Evolutionary conservation across 305 asterid species (phyloP).

Genomic region (Rubia balearica): DNA sequence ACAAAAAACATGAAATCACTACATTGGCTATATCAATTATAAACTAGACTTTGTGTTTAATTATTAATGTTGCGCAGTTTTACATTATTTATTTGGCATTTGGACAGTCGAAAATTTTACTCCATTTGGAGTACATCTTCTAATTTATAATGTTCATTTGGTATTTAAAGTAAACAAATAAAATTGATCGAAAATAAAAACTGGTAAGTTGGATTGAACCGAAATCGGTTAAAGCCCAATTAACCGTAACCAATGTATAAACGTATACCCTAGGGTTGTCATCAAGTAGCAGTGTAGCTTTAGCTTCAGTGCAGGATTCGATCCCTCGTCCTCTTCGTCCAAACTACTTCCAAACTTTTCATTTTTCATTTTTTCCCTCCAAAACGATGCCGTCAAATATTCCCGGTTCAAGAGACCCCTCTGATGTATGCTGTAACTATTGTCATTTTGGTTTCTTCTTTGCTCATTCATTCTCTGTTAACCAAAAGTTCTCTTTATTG

Average conservation of each 20-base stretch:
- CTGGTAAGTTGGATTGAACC: not conserved
- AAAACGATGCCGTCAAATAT: slow-evolving; percentile 39
- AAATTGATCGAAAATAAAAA: not conserved
- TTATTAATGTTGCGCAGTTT: no score
- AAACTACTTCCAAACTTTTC: not conserved
- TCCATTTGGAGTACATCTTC: no score
- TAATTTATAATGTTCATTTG: no score
- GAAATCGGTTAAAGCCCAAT: not conserved
- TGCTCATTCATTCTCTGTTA: slow-evolving; percentile 10
- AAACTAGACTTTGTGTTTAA: no score
- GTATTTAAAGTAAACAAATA: no score
- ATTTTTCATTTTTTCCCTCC: slow-evolving; percentile 12
- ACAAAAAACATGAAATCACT: no score
- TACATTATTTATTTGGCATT: no score
- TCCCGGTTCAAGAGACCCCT: slow-evolving; percentile 49
- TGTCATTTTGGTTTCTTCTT: slow-evolving; percentile 16
- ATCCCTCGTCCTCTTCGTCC: not conserved
- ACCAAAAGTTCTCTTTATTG: slow-evolving; percentile 18
- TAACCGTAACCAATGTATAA: not conserved
- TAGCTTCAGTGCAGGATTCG: not conserved
- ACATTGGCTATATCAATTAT: no score
- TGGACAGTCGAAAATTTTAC: no score
- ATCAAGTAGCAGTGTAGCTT: not conserved
- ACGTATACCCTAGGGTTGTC: not conserved
- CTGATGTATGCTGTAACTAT: slow-evolving; percentile 45